phyloP scores from a whole-genome alignment of 2,329 filamentous ascomycete species.

The Neofusicoccum sp. region DNA sequence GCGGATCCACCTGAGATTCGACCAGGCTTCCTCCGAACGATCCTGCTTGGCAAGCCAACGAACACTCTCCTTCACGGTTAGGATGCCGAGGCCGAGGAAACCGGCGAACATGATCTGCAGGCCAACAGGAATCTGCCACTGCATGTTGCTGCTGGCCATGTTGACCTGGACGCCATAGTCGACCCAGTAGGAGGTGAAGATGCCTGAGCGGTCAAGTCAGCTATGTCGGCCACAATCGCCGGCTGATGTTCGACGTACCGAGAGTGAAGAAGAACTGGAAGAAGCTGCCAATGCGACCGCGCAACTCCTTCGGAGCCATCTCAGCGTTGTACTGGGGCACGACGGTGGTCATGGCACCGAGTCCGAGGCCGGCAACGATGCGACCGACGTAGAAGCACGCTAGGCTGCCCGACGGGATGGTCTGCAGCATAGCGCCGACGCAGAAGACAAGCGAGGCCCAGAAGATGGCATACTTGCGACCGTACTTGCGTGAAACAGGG shows the following conservation, averaged over 20 bases:
- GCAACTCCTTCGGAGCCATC: constrained; percentile 50
- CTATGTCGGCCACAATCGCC: neutral
- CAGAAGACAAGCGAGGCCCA: constrained; percentile 48
- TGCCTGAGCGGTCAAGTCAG: constrained; percentile 26
- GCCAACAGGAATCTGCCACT: constrained; percentile 61
- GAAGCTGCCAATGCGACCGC: constrained; percentile 48
- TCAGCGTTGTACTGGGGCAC: constrained; percentile 52
- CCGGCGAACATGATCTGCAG: constrained; percentile 37
- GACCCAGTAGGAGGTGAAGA: constrained; percentile 57
- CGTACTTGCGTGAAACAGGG: constrained; percentile 51
- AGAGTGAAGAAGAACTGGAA: constrained; percentile 56
- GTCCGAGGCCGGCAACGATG: constrained; percentile 63
- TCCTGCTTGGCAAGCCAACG: constrained; percentile 68
- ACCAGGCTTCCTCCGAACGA: constrained; percentile 62
- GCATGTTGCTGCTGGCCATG: constrained; percentile 37
- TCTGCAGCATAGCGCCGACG: constrained; percentile 49
- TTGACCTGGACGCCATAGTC: constrained; percentile 51
- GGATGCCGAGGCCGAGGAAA: constrained; percentile 33
- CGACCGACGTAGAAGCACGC: constrained; percentile 51
- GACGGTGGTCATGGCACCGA: constrained; percentile 45
- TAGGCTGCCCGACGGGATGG: constrained; percentile 50
- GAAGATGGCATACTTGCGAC: constrained; percentile 50
- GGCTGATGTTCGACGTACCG: constrained; percentile 30
- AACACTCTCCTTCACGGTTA: constrained; percentile 50
- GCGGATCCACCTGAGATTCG: constrained; percentile 56